A percentile compares a stretch with the other conserved stretches of the same genome.
Evolutionary conservation across 2,329 filamentous ascomycete genomes (phyloP).

Genomic region (Epichloe hybrida): DNA sequence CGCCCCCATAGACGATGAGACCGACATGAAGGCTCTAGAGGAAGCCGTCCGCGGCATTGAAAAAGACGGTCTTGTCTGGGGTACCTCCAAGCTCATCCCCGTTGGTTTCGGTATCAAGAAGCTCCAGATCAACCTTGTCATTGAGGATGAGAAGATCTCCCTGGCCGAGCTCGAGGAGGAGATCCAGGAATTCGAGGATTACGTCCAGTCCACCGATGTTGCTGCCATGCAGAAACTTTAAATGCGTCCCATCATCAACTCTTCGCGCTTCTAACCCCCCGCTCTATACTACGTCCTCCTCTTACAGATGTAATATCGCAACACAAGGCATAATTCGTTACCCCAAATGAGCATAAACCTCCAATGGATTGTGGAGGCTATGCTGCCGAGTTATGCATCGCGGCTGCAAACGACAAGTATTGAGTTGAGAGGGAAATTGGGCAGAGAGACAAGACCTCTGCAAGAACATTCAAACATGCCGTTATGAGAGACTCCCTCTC

Average conservation of each 20-base stretch:
- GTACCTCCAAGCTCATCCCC: slow-evolving; percentile 74
- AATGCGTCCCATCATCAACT: slow-evolving; percentile 13
- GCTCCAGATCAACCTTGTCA: slow-evolving; percentile 94
- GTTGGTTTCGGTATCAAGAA: slow-evolving; percentile 98
- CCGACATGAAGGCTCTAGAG: slow-evolving; percentile 75
- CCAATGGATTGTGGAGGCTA: neutral
- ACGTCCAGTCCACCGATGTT: slow-evolving; percentile 89
- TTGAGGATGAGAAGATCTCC: slow-evolving; percentile 95
- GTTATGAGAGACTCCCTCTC: neutral
- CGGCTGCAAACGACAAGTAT: neutral
- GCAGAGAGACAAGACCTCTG: neutral
- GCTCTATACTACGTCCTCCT: neutral
- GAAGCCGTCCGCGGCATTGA: slow-evolving; percentile 67
- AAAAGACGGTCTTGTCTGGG: slow-evolving; percentile 93
- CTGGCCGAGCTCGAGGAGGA: slow-evolving; percentile 73
- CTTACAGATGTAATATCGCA: no score
- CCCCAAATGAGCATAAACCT: neutral
- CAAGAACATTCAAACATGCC: neutral
- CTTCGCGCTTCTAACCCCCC: neutral
- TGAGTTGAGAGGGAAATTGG: neutral
- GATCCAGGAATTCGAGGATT: slow-evolving; percentile 77
- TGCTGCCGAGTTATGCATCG: neutral
- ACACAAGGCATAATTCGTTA: neutral
- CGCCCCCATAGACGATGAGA: slow-evolving; percentile 63
- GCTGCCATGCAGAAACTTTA: slow-evolving; percentile 90